Evolutionary conservation across 495 filamentous ascomycete genomes (phyloP).

Genomic region (Bathelium albidoporum): DNA sequence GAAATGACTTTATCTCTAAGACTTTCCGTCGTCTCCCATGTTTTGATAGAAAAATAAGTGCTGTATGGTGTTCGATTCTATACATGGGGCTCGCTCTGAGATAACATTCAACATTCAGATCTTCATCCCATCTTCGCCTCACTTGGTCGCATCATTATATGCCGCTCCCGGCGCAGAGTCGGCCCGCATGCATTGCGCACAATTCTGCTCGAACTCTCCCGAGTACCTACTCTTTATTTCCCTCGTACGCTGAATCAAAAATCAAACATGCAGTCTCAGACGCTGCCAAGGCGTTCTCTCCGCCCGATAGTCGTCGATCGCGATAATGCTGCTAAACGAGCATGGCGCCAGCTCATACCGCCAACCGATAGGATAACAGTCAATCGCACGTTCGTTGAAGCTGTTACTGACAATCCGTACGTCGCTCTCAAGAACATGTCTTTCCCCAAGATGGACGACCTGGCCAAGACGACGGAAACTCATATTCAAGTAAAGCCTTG

Average conservation of each 20-base stretch:
- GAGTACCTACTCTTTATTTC: background rate
- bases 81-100: too few species aligned
- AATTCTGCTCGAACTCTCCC: too few species aligned
- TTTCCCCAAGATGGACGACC: conserved; percentile 3
- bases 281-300: background rate
- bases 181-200: background rate
- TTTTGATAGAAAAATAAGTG: too few species aligned
- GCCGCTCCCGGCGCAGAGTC: too few species aligned
- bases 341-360: conserved; percentile 12
- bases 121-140: too few species aligned
- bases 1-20: background rate
- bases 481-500: background rate
- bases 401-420: background rate
- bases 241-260: background rate
- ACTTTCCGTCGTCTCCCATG: background rate
- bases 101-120: too few species aligned
- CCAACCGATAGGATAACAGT: conserved; percentile 7
- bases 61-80: too few species aligned
- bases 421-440: conserved; percentile 11
- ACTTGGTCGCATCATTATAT: too few species aligned
- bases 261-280: background rate
- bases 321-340: conserved; percentile 13
- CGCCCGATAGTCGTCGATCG: conserved; percentile 6
- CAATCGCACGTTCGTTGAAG: conserved; percentile 1
- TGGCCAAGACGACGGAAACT: conserved; percentile 6